Base-by-base conservation (phyloP, 1,284 basidiomycete species). In the Mycocalia duriaeana region DNA sequence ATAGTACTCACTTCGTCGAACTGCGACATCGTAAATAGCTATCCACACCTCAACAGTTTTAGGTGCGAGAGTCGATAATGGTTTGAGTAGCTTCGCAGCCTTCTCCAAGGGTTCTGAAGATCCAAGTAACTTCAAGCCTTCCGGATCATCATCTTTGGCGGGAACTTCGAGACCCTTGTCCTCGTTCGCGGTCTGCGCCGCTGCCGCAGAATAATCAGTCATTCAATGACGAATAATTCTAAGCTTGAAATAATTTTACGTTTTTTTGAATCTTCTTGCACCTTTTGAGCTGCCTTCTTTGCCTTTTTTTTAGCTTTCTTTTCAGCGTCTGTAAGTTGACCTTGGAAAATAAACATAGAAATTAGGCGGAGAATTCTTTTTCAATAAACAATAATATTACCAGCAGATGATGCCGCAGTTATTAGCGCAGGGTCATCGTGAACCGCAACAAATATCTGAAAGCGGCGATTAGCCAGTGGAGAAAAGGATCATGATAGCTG, bases 261-360 rank as follows among this genome's bases (percentile, higher is more conserved):
- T 67, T 79, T 88, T 60, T 87, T 84, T 14, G 74, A 62, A 25
- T 86, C 86, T 41, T 81, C 77, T 49, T 78, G 76, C 0, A 72
- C 73, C 66, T 88, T 90, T 50, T 75, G 74, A 4, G 85, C 85
- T 0, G 83, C 91, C 63, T 93, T 94, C 65, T 89, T 90, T 24
- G 90, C 91, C 61, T 91, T 94, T 67, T 92, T 94, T 62, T 88
- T 86, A 0, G 89, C 90, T 65, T 94, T 94, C 67, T 91, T 91
- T 59, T 85, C 82, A 0, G 80, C 81, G 50, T 85, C 85, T 42
- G 85, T 77, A 26, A 80, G 64, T 63, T 64, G 63, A 6, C 52
- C 71, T 73, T 36, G 3, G 14, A 8, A 35, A 35, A 16, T 20
- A 11, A 7, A 25, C 25, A 37, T 23, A 7, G 11, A 9, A 16